Conservation (phyloP, 1,139 yeast genomes). For the Protomyces macrosporus region DNA sequence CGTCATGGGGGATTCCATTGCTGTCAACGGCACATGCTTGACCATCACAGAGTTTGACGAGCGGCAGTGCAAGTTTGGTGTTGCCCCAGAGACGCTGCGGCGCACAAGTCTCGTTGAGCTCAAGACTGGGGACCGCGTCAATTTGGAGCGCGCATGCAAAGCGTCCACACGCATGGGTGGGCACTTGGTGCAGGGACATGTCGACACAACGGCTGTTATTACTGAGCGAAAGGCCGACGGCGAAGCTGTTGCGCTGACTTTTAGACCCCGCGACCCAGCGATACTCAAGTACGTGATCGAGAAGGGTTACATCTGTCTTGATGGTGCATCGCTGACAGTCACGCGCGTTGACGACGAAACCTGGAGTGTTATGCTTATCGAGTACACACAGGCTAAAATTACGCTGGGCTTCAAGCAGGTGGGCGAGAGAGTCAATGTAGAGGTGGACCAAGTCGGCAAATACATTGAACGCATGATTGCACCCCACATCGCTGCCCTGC, state of each 20-base stretch:
- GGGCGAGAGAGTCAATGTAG: slow-evolving; percentile 74
- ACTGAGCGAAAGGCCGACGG: slow-evolving; percentile 56
- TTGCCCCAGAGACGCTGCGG: slow-evolving; percentile 87
- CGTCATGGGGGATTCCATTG: slow-evolving; percentile 86
- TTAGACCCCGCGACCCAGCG: slow-evolving; percentile 59
- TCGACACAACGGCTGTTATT: slow-evolving; percentile 78
- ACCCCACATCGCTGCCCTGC: slow-evolving; percentile 45
- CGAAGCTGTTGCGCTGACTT: slow-evolving; percentile 71
- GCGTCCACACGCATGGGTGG: slow-evolving; percentile 89
- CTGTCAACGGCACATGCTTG: slow-evolving; percentile 75
- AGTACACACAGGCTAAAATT: slow-evolving; percentile 82
- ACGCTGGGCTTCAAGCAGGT: slow-evolving; percentile 52
- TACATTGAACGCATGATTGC: slow-evolving; percentile 79
- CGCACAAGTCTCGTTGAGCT: slow-evolving; percentile 69
- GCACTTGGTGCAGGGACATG: slow-evolving; percentile 96
- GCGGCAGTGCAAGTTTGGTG: slow-evolving; percentile 73
- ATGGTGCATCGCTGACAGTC: slow-evolving; percentile 83
- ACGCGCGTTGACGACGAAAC: slow-evolving; percentile 51
- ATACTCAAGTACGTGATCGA: slow-evolving; percentile 43
- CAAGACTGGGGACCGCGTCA: slow-evolving; percentile 57
- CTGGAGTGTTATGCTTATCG: slow-evolving; percentile 84
- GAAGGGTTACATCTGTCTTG: slow-evolving; percentile 76
- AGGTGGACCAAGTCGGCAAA: slow-evolving; percentile 91
- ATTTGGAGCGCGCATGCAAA: slow-evolving; percentile 83
- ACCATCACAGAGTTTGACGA: slow-evolving; percentile 78